These are phyloP conservation scores for Trichoderma atrobrunneum DNA, from an alignment of 2,329 filamentous ascomycete genomes.

Conservation along the genomic window DNA sequence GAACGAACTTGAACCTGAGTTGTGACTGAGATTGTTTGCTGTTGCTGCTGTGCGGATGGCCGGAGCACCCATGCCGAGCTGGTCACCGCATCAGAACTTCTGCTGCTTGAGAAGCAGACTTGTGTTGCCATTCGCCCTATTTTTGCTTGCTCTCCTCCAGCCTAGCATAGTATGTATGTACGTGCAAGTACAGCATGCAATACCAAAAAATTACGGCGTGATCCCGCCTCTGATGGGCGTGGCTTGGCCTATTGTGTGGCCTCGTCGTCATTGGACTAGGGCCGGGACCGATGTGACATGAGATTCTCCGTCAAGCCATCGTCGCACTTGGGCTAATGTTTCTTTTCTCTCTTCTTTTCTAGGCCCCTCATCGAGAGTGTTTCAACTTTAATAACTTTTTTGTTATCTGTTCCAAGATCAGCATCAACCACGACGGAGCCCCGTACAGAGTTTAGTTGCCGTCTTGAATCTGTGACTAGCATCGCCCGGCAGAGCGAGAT, in stretches of 20 bases:
- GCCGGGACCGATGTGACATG: not conserved
- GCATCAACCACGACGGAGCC: not conserved
- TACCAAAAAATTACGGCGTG: not conserved
- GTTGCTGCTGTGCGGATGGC: not conserved
- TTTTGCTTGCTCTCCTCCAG: not conserved
- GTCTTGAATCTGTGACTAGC: not conserved
- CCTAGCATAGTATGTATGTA: not conserved
- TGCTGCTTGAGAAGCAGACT: not conserved
- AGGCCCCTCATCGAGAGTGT: not conserved
- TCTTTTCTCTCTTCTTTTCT: not conserved
- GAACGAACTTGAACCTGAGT: not conserved
- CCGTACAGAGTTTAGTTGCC: not conserved
- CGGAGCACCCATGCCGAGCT: not conserved
- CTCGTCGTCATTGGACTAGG: conserved; percentile 6
- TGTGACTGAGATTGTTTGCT: not conserved
- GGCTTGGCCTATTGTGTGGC: not conserved
- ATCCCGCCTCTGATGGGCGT: conserved; percentile 3
- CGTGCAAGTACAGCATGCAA: not conserved
- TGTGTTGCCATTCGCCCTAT: not conserved
- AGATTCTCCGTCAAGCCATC: not conserved
- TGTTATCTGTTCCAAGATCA: not conserved
- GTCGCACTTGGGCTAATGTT: not conserved
- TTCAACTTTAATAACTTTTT: not conserved
- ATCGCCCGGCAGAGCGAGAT: not conserved
- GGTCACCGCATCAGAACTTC: not conserved